Conservation (phyloP, 192 early-diverging fungal species). For the Mortierella antarctica region DNA sequence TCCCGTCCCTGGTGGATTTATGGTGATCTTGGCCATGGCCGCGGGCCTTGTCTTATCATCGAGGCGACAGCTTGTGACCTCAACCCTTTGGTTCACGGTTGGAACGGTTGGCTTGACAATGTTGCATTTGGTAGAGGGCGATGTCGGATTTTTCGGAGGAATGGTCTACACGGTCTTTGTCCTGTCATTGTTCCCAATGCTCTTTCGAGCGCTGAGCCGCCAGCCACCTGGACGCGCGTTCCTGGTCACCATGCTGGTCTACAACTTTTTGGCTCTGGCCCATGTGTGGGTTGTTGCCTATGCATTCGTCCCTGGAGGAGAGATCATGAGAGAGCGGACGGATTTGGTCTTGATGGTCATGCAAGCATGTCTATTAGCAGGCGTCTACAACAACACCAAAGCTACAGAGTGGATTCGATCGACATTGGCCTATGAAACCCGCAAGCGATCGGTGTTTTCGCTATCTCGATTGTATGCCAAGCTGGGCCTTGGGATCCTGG, state of each 20-base stretch:
- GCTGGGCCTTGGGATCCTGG: constrained; percentile 47
- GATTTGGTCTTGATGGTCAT: constrained; percentile 72
- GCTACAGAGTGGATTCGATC: constrained; percentile 12
- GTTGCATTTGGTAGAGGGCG: constrained; percentile 68
- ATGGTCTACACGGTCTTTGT: constrained; percentile 70
- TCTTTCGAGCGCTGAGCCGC: constrained; percentile 65
- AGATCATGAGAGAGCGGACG: constrained; percentile 77
- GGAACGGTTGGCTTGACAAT: constrained; percentile 63
- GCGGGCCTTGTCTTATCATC: constrained; percentile 65
- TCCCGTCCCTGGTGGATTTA: constrained; percentile 78
- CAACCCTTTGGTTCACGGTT: constrained; percentile 68
- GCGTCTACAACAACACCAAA: constrained; percentile 58
- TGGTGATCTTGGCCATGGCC: constrained; percentile 68
- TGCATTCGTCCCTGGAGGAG: constrained; percentile 85
- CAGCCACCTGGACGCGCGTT: constrained; percentile 76
- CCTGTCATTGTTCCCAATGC: constrained; percentile 67
- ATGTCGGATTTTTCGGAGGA: constrained; percentile 72
- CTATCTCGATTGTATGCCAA: constrained; percentile 53
- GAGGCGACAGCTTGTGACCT: constrained; percentile 54
- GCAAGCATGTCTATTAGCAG: constrained; percentile 69
- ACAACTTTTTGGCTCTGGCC: constrained; percentile 77
- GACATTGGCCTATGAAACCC: constrained; percentile 8
- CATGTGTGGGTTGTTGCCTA: constrained; percentile 88
- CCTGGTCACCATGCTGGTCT: constrained; percentile 67
- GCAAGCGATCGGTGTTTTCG: constrained; percentile 18